Evolutionary conservation across 2,329 filamentous ascomycete genomes (phyloP).

Genomic region (Spiromastix sp.): DNA sequence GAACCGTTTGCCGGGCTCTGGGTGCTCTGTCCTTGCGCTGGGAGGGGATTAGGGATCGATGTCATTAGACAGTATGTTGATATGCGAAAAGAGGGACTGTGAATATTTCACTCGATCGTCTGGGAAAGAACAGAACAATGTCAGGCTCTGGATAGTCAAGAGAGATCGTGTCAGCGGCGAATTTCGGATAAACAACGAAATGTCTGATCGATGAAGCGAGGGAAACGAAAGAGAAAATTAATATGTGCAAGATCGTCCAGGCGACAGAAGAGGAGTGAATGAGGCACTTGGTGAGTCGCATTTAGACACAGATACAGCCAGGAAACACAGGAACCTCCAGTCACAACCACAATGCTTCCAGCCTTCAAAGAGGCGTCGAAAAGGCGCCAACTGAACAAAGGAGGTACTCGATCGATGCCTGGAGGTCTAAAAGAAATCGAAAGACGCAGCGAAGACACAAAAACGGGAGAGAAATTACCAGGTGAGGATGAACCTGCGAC

Average conservation of each 20-base stretch:
- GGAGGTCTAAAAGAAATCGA: too few species aligned
- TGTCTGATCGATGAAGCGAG: constrained; percentile 20
- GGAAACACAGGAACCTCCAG: too few species aligned
- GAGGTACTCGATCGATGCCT: too few species aligned
- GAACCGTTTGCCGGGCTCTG: constrained; percentile 39
- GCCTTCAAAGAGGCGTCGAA: not conserved
- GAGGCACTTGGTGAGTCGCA: too few species aligned
- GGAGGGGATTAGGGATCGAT: constrained; percentile 42
- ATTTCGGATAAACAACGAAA: too few species aligned
- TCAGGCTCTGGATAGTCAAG: too few species aligned
- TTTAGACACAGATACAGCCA: too few species aligned
- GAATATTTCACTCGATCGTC: too few species aligned
- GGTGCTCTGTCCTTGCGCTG: constrained; percentile 40
- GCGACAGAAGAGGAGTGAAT: constrained; percentile 1
- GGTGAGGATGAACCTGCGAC: constrained; percentile 1
- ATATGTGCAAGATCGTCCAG: constrained; percentile 3
- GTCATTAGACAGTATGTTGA: constrained; percentile 53
- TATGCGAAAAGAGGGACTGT: too few species aligned
- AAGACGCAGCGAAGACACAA: constrained; percentile 1
- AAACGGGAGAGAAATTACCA: constrained; percentile 1
- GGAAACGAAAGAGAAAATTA: constrained; percentile 9
- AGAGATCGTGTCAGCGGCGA: too few species aligned
- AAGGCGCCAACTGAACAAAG: not conserved
- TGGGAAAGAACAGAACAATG: too few species aligned
- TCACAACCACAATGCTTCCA: too few species aligned